phyloP scores from a whole-genome alignment of 2,329 filamentous ascomycete species.

The Penicillium sp. region DNA sequence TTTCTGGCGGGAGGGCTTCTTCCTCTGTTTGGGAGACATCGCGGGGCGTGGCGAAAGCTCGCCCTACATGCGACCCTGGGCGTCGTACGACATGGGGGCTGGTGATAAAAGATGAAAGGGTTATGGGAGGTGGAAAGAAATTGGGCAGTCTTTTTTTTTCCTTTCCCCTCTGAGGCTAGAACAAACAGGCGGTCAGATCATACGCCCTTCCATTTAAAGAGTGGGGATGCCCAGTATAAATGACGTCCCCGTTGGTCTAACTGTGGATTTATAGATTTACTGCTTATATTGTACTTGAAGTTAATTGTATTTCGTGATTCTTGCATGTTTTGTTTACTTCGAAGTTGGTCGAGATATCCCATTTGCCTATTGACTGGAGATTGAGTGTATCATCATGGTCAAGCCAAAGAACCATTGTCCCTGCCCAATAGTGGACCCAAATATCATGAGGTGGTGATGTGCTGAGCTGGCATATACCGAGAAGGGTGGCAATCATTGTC shows the following conservation, averaged over 20 bases:
- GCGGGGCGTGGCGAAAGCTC: slow-evolving; percentile 29
- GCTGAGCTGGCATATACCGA: slow-evolving; percentile 1
- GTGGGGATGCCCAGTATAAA: slow-evolving; percentile 3
- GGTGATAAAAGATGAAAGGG: background rate
- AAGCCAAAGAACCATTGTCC: slow-evolving; percentile 1
- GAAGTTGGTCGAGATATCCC: background rate
- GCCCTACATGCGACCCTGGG: slow-evolving; percentile 20
- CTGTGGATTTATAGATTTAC: background rate
- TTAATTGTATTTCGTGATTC: background rate
- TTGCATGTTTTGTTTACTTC: background rate
- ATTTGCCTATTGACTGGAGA: background rate
- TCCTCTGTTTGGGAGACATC: slow-evolving; percentile 42
- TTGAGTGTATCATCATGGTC: background rate
- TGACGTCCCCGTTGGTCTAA: slow-evolving; percentile 1
- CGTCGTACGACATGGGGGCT: slow-evolving; percentile 14
- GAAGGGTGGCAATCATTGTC: slow-evolving; percentile 2
- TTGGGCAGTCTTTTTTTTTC: slow-evolving; percentile 6
- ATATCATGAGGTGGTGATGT: background rate
- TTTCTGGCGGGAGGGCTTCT: slow-evolving; percentile 31
- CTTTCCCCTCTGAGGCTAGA: background rate
- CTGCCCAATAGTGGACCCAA: slow-evolving; percentile 7
- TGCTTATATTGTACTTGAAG: background rate
- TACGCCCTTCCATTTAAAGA: slow-evolving; percentile 13
- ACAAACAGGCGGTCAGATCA: slow-evolving; percentile 21
- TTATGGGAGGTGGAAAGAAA: slow-evolving; percentile 2